Base-by-base conservation (phyloP, 2,329 filamentous ascomycete genomes). In the Alternaria dauci region DNA sequence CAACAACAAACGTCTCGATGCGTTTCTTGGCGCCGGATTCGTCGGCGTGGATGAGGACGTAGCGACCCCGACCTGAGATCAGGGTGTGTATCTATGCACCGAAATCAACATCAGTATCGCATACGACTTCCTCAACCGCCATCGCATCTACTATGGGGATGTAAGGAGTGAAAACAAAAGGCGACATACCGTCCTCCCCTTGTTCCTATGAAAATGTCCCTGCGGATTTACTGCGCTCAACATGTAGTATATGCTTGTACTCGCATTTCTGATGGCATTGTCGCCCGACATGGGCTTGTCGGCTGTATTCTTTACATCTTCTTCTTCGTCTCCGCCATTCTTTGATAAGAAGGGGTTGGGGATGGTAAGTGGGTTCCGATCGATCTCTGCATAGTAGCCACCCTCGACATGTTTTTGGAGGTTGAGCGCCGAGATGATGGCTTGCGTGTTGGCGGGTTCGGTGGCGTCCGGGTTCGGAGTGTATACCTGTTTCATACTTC, bases 1-100 rank as follows among this genome's bases (percentile, higher is more conserved):
- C 89, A 1, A 91, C 89, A 4, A 88, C 75, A 67, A 89, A 91
- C 7, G 81, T 85, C 77, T 91, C 88, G n/a, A 91, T 76, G 16
- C 82, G 77, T 44, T 84, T 84, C 59, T 81, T 81, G 78, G 81
- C 64, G 77, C 81, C 60, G 30, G 72, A 61, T 48, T 85, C 82
- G 67, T 86, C 83, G 8, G 83, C 83, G 65, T 90, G 87, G 32
- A 91, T 84, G 1, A 91, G 70, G 2, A 91, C 85, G 73, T 91
- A 91, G 16, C 84, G 77, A 1, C 87, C 89, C 0, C 88, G 77
- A 0, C 89, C 89, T 8, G 82, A 80, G 70, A 91, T 88, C 25
- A 90, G 79, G 0, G 87, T 89, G 73, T 92, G 89, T 26, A 91
- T 16, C 57, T 59, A 16, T 9, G 14, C 1, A 25, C 20, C n/a